Percentiles rank a stretch among this genome's conserved stretches.
Evolutionary conservation across 805 yeast genomes (phyloP).

Genomic region (Starmerella gropengiesseri): DNA sequence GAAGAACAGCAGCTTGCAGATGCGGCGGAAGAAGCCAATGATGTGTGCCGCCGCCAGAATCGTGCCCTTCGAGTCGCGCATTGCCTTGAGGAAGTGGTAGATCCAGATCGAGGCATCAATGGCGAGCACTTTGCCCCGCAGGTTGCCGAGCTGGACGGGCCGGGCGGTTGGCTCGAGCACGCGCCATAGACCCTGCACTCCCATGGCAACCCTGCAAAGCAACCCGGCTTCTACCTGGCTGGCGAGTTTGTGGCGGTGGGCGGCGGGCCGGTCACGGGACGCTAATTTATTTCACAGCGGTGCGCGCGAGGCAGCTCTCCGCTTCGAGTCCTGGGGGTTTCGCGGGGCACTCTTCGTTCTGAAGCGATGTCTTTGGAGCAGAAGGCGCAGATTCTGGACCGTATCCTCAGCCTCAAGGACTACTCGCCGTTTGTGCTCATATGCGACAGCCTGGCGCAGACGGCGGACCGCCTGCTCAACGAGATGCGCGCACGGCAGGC

Average conservation of each 20-base stretch:
- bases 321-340: too few relatives aligned
- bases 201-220: constrained; percentile 69
- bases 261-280: too few relatives aligned
- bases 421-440: constrained; percentile 60
- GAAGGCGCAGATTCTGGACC: constrained; percentile 41
- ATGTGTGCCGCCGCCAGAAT: constrained; percentile 71
- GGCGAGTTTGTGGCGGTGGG: too few relatives aligned
- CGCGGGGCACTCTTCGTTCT: too few relatives aligned
- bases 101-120: constrained; percentile 99
- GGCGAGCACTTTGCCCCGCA: constrained; percentile 69
- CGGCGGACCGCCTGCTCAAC: constrained; percentile 43
- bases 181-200: constrained; percentile 92
- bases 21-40: constrained; percentile 89
- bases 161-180: constrained; percentile 79
- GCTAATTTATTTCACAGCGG: too few relatives aligned
- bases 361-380: constrained; percentile 23
- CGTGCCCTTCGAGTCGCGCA: constrained; percentile 74
- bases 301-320: too few relatives aligned
- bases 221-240: too few relatives aligned
- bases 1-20: constrained; percentile 76
- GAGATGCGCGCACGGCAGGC: constrained; percentile 43
- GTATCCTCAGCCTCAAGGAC: constrained; percentile 64
- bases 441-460: constrained; percentile 60
- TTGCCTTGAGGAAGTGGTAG: constrained; percentile 91
- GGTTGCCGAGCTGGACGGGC: constrained; percentile 80